These are phyloP conservation scores for Thymus mandschuricus DNA, from an alignment of 257 asterid species.

Conservation along the genomic window DNA sequence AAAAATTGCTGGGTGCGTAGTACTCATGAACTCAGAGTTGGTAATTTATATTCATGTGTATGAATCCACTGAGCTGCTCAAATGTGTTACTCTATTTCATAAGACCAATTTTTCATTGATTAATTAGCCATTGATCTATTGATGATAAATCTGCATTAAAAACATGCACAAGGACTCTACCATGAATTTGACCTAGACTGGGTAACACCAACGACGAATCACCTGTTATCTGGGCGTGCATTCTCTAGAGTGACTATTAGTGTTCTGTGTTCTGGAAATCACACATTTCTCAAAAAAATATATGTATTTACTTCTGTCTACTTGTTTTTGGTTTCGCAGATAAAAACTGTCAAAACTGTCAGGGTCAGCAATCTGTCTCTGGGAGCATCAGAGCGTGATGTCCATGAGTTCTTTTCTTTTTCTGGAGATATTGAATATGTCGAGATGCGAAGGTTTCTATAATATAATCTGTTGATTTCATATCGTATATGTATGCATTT, in stretches of 20 bases:
- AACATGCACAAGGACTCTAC: no score
- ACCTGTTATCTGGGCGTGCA: not conserved
- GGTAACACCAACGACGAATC: not conserved
- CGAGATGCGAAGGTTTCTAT: slow-evolving; percentile 73
- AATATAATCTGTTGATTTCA: slow-evolving; percentile 24
- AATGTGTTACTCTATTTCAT: no score
- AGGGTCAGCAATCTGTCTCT: slow-evolving; percentile 87
- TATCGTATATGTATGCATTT: not conserved
- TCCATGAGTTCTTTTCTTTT: slow-evolving; percentile 88
- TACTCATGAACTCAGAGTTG: not conserved
- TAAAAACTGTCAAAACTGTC: slow-evolving; percentile 80
- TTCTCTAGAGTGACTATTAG: not conserved
- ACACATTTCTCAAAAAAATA: not conserved
- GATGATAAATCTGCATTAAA: no score
- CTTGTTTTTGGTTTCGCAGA: slow-evolving; percentile 42
- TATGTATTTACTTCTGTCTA: slow-evolving; percentile 9
- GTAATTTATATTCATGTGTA: no score
- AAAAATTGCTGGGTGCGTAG: not conserved
- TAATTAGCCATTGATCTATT: no score
- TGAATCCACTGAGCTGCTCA: no score
- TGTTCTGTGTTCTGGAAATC: not conserved
- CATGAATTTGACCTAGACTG: no score
- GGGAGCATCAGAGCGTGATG: slow-evolving; percentile 83
- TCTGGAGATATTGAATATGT: slow-evolving; percentile 96
- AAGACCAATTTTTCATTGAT: no score